phyloP scores from a whole-genome alignment of 345 rosid species.

The Citrus reticulata region DNA sequence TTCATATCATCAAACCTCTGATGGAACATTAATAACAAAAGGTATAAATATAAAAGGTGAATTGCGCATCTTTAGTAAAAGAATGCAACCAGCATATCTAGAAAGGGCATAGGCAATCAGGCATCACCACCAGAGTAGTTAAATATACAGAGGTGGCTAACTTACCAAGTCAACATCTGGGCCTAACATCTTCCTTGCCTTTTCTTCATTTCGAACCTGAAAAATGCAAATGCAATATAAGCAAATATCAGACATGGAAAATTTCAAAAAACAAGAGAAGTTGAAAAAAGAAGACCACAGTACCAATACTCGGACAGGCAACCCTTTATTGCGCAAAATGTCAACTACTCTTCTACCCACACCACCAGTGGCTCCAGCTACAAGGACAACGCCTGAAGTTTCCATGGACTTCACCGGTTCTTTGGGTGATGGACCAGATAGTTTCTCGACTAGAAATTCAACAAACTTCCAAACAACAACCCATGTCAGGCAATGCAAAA shows the following conservation, averaged over 20 bases:
- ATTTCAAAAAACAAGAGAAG: no score
- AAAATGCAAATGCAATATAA: neutral
- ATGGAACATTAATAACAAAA: neutral
- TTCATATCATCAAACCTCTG: neutral
- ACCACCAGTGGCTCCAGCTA: slow-evolving; percentile 96
- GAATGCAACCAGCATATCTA: neutral
- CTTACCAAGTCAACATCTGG: slow-evolving; percentile 81
- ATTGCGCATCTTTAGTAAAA: neutral
- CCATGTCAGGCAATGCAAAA: slow-evolving; percentile 16
- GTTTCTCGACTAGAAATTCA: slow-evolving; percentile 55
- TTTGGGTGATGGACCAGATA: slow-evolving; percentile 47
- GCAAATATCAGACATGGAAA: neutral
- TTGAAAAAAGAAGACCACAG: neutral
- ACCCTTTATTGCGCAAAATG: slow-evolving; percentile 57
- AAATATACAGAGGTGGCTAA: neutral
- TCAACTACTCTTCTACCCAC: slow-evolving; percentile 87
- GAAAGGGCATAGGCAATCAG: neutral
- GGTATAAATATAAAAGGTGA: neutral
- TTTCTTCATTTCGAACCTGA: slow-evolving; percentile 90
- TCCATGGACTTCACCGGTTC: slow-evolving; percentile 45
- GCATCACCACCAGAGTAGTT: neutral
- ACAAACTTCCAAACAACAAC: slow-evolving; percentile 48
- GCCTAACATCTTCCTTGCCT: slow-evolving; percentile 79
- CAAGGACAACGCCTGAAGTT: slow-evolving; percentile 57
- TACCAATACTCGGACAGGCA: slow-evolving; percentile 80